These are phyloP conservation scores for Aegilops speltoides DNA, from an alignment of 176 grass and related monocot species.

Conservation along the genomic window DNA sequence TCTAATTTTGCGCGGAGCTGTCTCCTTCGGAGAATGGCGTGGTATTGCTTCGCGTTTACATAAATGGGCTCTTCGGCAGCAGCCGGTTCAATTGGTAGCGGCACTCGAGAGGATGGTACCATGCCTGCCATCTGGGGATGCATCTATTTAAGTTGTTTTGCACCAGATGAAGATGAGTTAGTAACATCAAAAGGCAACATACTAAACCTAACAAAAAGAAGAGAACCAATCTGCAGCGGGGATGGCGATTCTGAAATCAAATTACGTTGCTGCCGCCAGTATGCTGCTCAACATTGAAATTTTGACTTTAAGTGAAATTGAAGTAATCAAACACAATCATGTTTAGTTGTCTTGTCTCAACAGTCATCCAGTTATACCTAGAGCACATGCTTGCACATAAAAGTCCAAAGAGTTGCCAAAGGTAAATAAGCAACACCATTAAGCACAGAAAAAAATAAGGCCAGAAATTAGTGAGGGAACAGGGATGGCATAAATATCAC, in stretches of 20 bases:
- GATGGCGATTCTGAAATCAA: not conserved
- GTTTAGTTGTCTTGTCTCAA: not conserved
- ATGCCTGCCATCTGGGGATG: slow-evolving; percentile 66
- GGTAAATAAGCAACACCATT: not conserved
- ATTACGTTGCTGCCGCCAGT: not conserved
- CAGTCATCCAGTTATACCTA: not conserved
- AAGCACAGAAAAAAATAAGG: slow-evolving; percentile 16
- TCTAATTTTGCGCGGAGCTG: slow-evolving; percentile 84
- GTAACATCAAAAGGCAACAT: not conserved
- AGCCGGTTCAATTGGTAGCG: slow-evolving; percentile 72
- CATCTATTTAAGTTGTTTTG: slow-evolving; percentile 48
- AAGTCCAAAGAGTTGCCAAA: not conserved
- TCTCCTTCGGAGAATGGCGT: slow-evolving; percentile 89
- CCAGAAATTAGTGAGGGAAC: slow-evolving; percentile 15
- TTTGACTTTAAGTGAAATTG: not conserved
- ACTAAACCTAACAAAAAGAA: slow-evolving; percentile 12
- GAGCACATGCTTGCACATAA: not conserved
- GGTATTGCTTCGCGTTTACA: slow-evolving; percentile 93
- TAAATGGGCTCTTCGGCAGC: slow-evolving; percentile 89
- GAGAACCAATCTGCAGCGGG: not conserved
- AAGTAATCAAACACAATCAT: not conserved
- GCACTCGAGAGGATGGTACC: slow-evolving; percentile 62
- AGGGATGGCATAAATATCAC: slow-evolving; percentile 32
- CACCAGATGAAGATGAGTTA: not conserved
- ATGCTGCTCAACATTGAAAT: not conserved